These are phyloP conservation scores for Wallacemonas sp. DNA, from an alignment of 208 protist species.

Conservation along the genomic window DNA sequence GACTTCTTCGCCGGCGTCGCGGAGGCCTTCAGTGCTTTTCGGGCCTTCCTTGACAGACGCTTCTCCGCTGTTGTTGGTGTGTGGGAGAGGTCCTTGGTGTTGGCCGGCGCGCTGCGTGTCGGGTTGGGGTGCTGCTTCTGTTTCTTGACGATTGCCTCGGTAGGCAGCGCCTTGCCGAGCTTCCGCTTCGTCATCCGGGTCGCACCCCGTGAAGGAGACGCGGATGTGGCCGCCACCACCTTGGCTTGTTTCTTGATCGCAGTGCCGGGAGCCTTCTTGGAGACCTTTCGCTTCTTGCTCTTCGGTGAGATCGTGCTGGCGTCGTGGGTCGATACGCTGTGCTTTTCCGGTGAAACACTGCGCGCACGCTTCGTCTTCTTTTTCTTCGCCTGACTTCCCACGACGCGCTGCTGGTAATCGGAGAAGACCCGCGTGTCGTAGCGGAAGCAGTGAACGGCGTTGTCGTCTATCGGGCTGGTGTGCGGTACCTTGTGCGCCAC, in stretches of 20 bases:
- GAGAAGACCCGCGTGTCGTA: conserved; percentile 50
- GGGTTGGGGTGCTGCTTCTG: too few species aligned
- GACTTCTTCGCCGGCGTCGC: not conserved
- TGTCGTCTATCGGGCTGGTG: conserved; percentile 44
- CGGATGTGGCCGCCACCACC: not conserved
- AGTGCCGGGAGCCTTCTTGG: not conserved
- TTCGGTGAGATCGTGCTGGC: not conserved
- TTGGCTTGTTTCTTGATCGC: not conserved
- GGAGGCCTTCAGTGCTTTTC: too few species aligned
- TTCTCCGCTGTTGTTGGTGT: too few species aligned
- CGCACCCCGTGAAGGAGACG: not conserved
- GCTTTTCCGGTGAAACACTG: not conserved
- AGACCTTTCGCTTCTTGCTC: not conserved
- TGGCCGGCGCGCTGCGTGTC: too few species aligned
- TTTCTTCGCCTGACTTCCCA: conserved; percentile 8
- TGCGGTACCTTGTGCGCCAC: conserved; percentile 33
- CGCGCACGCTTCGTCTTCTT: not conserved
- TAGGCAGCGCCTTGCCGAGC: too few species aligned
- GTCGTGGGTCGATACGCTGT: not conserved
- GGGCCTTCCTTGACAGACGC: too few species aligned
- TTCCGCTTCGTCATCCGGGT: too few species aligned
- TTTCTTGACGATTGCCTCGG: too few species aligned
- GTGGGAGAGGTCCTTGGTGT: too few species aligned
- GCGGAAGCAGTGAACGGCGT: conserved; percentile 56
- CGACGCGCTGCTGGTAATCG: conserved; percentile 54